Conservation (phyloP, 2,329 filamentous ascomycete species). For the Diatrype stigma region DNA sequence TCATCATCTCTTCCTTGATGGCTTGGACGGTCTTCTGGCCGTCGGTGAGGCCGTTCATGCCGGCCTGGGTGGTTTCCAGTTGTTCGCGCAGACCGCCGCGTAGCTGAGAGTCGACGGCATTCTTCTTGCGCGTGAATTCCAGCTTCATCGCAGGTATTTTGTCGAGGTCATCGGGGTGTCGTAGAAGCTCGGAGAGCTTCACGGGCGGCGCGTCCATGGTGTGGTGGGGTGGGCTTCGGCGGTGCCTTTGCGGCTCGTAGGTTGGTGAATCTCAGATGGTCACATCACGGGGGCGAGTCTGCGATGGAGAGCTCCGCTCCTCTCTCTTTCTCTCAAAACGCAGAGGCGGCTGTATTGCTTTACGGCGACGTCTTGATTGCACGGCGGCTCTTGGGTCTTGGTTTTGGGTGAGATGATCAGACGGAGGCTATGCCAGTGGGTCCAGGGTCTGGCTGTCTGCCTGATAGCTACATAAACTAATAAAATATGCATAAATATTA, state of each 20-base stretch:
- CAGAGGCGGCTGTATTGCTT: background rate
- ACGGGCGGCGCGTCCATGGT: constrained; percentile 65
- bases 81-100: constrained; percentile 86
- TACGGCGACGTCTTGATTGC: too few relatives aligned
- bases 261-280: constrained; percentile 1
- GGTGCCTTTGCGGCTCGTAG: background rate
- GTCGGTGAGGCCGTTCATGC: constrained; percentile 83
- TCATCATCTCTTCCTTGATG: constrained; percentile 98
- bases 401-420: too few relatives aligned
- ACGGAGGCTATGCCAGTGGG: too few relatives aligned
- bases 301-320: background rate
- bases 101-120: constrained; percentile 83
- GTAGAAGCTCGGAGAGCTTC: constrained; percentile 88
- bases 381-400: too few relatives aligned
- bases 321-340: background rate
- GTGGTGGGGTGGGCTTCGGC: constrained; percentile 3
- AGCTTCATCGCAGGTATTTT: constrained; percentile 87
- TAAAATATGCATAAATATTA: too few relatives aligned
- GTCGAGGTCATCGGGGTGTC: constrained; percentile 94
- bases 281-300: background rate
- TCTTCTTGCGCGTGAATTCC: constrained; percentile 93
- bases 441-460: too few relatives aligned
- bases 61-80: constrained; percentile 87
- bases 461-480: too few relatives aligned
- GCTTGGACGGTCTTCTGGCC: constrained; percentile 87